Base-by-base conservation (phyloP, 2,329 filamentous ascomycete species). In the Celoporthe dispersa region DNA sequence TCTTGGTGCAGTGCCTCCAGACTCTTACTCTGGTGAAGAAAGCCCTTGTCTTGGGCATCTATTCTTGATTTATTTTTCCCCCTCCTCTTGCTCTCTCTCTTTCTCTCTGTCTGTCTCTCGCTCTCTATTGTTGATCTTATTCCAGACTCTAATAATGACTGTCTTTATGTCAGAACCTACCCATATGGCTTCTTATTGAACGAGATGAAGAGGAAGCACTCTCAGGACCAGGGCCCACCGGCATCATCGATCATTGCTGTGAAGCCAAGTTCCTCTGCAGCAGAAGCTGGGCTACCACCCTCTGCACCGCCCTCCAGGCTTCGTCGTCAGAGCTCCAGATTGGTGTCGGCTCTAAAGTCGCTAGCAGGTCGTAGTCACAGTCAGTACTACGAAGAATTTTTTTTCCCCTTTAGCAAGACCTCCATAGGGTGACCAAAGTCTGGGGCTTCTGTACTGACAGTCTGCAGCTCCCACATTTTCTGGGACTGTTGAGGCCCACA, bases 311-410 rank as follows among this genome's bases (percentile, higher is more conserved):
- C 77, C 73, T 71, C 80, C 4, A 85, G 82, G 71, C 62, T 82
- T 53, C 78, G 79, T 68, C 79, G 80, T 33, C 80, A 81, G 57
- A 79, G 81, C n/a, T 82, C 81, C 7, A 81, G 77, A 57, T 74
- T 85, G n/a, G 74, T 81, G 67, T 82, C 81, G 5, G 81, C 79
- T 31, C 71, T 86, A 28, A 81, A 79, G 39, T 72, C 68, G 12
- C 41, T 72, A 28, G 57, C 68, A 22, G 53, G 61, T 39, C 68
- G 63, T 37, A 75, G 79, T 77, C 73, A 55, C 48, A 55, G 70
- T 71, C 68, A 66, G 70, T 28, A 28, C 25, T 8, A 12, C 6
- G 14, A 16, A 25, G 28, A n/a, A 25, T 22, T 11, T n/a, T n/a
- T n/a, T n/a, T n/a, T n/a, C n/a, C n/a, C 25, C 7, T 19, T 3